Evolutionary conservation across 225 moss, liverwort and hornwort genomes (phyloP), one percentile per base, ranked within the genome.

Genomic region (Rhytidiadelphus loreus): DNA sequence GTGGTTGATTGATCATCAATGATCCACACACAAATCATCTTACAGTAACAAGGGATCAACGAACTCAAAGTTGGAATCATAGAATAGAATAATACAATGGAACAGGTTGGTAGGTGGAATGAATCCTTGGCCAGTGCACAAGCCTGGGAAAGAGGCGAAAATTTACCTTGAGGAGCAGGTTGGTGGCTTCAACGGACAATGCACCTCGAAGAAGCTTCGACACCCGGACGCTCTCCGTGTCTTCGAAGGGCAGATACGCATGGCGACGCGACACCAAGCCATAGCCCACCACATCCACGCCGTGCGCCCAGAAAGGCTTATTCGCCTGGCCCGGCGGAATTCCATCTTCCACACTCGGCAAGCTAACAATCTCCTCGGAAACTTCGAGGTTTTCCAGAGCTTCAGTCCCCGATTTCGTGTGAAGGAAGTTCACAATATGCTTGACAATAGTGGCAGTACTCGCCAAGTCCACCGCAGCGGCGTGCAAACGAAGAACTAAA

Each of bases 251-350:
- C 23, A 98, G 85, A 80, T 90, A 93, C 22, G 94, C 91, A 58
- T 96, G 95, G 44, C 88, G 93, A 68, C 92, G 93, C 55, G 96
- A 94, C 48, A 35, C 92, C 90, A 98, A 85, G 79, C 96, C 95
- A 86, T 96, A 96, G 83, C 96, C 96, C 77, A 96, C 50, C 39
- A 96, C 89, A 59, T 96, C 96, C 39, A 93, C 87, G 11, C 96
- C 96, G 25, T 96, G 96, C 12, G 98, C 96, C 98, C 96, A 98
- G 64, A 98, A 98, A 2, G 96, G 96, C 82, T 98, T 96, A 5
- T 92, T 89, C 30, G 94, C 94, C 74, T 96, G 89, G 10, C 96
- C 96, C 28, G 92, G 92, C 63, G 96, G 96, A 89, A 96, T 95
- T 12, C 83, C 94, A 30, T 92, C 94, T 84, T 98, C 96, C 14